Base-by-base conservation (phyloP, 768 basidiomycete species). In the Pholiota microspora region DNA sequence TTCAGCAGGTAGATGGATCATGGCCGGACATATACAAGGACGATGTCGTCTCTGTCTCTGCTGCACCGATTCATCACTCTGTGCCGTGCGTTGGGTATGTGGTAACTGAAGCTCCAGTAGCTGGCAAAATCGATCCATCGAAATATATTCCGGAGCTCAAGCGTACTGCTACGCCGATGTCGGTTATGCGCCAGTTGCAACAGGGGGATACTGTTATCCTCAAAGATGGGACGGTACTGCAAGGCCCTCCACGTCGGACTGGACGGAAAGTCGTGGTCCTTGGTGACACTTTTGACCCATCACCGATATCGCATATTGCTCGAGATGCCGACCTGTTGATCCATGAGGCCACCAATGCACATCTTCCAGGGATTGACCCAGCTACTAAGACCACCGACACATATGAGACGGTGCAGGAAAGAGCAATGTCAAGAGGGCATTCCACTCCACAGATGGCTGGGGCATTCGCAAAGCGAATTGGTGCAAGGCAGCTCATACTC, bases 361-460 rank as follows among this genome's bases (percentile, higher is more conserved):
- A 88, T 71, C 71, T 97, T 3, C 86, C 84, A 1, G 80, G 77
- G 2, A 67, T 90, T 55, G 85, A 89, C 58, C 65, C 71, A 5
- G 67, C 72, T 24, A 86, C 85, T 12, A 89, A 88, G 65, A 69
- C 71, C 2, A 69, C 65, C 2, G 89, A 91, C 53, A 86, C 84
- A 6, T 78, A 78, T 56, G 78, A 82, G 61, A 77, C 63, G 12
- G 81, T 93, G 6, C 81, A 89, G 62, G 69, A 69, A 32, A 80
- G 84, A 54, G 74, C 91, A 6, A 86, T 76, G 66, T 85, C 83
- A 2, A 80, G 91, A 65, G 94, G 94, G 0, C 94, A 97, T 68
- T 93, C 91, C 4, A 97, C 94, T 10, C 92, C 94, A 1, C 89
- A 92, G 63, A 89, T 94, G 85, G 94, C 92, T 7, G 94, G 86